Evolutionary conservation across 1,139 yeast species (phyloP).

Genomic region (Arxiozyma slooffiae): DNA sequence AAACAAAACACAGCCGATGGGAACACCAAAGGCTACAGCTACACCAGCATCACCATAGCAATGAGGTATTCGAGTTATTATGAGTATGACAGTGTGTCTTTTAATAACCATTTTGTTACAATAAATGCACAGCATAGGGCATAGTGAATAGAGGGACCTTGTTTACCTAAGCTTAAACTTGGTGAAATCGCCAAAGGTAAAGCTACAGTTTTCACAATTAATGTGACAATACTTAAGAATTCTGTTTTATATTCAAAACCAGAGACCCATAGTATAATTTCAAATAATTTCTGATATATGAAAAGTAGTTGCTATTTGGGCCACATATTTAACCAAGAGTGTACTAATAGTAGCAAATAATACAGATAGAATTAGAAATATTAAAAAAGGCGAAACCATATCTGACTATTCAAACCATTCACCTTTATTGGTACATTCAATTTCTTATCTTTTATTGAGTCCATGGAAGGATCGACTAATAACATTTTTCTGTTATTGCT

Average conservation of each 20-base stretch:
- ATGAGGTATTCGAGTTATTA: slow-evolving; percentile 45
- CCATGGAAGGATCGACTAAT: slow-evolving; percentile 1
- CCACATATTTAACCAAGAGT: slow-evolving; percentile 53
- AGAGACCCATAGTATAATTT: slow-evolving; percentile 84
- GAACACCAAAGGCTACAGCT: slow-evolving; percentile 88
- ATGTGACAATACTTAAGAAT: slow-evolving; percentile 65
- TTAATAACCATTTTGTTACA: slow-evolving; percentile 33
- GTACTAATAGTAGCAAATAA: slow-evolving; percentile 59
- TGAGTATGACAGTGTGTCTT: slow-evolving; percentile 37
- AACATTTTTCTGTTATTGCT: not conserved
- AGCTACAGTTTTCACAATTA: slow-evolving; percentile 66
- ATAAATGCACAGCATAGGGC: slow-evolving; percentile 57
- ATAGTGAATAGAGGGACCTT: slow-evolving; percentile 87
- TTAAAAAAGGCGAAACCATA: slow-evolving; percentile 42
- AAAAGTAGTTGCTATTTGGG: slow-evolving; percentile 93
- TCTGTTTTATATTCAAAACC: slow-evolving; percentile 72
- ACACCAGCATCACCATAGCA: slow-evolving; percentile 89
- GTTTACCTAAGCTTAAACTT: slow-evolving; percentile 86
- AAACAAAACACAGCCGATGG: slow-evolving; percentile 88
- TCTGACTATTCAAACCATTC: slow-evolving; percentile 50
- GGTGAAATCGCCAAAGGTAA: slow-evolving; percentile 81
- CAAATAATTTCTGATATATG: slow-evolving; percentile 96
- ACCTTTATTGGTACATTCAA: slow-evolving; percentile 36
- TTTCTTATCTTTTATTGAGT: slow-evolving; percentile 25
- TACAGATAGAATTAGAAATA: slow-evolving; percentile 52